Percentiles rank a stretch among this genome's conserved stretches.
Conservation (phyloP, 164 flowering plant genomes). For the Vitis rupestris region DNA sequence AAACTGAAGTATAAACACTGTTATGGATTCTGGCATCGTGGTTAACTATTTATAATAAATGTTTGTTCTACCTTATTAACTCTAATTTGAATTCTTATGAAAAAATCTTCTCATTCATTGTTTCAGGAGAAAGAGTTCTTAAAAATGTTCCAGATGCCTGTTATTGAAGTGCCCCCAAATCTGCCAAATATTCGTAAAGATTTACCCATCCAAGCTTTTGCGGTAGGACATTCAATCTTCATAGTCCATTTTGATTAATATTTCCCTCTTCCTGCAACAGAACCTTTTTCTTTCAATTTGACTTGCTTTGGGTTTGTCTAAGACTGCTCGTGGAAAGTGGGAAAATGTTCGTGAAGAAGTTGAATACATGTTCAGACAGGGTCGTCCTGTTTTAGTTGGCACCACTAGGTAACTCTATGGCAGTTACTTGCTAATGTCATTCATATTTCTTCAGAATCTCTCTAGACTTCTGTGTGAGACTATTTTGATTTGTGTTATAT, state of each 20-base stretch:
- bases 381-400: conserved; percentile 97
- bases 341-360: conserved; percentile 78
- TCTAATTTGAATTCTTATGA: neutral
- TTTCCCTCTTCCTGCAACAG: neutral
- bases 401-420: conserved; percentile 74
- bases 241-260: neutral
- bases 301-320: conserved; percentile 9
- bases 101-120: conserved; percentile 4
- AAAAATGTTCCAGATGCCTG: conserved; percentile 96
- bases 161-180: conserved; percentile 95
- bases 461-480: neutral
- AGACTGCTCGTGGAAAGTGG: conserved; percentile 98
- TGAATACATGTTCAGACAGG: conserved; percentile 76
- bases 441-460: neutral
- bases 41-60: neutral
- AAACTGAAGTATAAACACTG: conserved; percentile 71
- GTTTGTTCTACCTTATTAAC: neutral
- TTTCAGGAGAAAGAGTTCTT: conserved; percentile 89
- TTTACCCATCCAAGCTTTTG: conserved; percentile 94
- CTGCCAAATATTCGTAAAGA: conserved; percentile 85
- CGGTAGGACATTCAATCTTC: conserved; percentile 45
- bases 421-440: conserved; percentile 7
- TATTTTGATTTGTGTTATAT: neutral
- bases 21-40: neutral
- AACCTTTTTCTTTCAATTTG: neutral